These are phyloP conservation scores for Leccinum griseonigrum DNA, from an alignment of 1,284 basidiomycete species.

Conservation along the genomic window DNA sequence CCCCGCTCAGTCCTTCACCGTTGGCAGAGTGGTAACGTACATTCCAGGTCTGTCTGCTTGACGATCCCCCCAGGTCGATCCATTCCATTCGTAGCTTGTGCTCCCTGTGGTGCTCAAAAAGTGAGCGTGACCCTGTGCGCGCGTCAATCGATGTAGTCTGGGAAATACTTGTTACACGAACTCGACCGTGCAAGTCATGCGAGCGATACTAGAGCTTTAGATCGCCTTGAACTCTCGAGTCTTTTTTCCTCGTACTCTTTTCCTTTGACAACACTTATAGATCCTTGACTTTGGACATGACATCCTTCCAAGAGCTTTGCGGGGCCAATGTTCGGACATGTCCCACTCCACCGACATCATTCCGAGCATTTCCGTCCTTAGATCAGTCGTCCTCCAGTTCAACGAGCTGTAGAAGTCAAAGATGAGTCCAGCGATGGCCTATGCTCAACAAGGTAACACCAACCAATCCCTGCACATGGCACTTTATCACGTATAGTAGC, in stretches of 20 bases:
- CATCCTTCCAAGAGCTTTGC: slow-evolving; percentile 57
- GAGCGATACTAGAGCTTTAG: slow-evolving; percentile 87
- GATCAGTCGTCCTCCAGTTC: slow-evolving; percentile 89
- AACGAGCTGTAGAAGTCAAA: slow-evolving; percentile 65
- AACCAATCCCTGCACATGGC: neutral
- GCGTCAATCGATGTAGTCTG: slow-evolving; percentile 39
- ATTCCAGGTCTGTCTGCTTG: slow-evolving; percentile 1
- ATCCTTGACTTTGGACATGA: slow-evolving; percentile 23
- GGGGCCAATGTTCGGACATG: slow-evolving; percentile 76
- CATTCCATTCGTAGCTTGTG: slow-evolving; percentile 40
- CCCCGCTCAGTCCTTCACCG: slow-evolving; percentile 59
- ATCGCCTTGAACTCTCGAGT: slow-evolving; percentile 59
- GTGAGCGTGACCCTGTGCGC: slow-evolving; percentile 36
- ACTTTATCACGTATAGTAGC: too few relatives aligned
- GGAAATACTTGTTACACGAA: slow-evolving; percentile 98
- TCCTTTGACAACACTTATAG: slow-evolving; percentile 11
- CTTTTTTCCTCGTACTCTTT: neutral
- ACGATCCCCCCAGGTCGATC: slow-evolving; percentile 2
- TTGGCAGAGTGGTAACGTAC: slow-evolving; percentile 69
- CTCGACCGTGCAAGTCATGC: slow-evolving; percentile 88
- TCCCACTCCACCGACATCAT: slow-evolving; percentile 76
- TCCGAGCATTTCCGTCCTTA: slow-evolving; percentile 68
- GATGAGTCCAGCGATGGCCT: slow-evolving; percentile 46
- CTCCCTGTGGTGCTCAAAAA: slow-evolving; percentile 72
- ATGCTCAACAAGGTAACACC: slow-evolving; percentile 80